Evolutionary conservation across 2,329 filamentous ascomycete species (phyloP), one percentile per base, ranked within the genome.

Genomic region (Salinomyces thailandicus): DNA sequence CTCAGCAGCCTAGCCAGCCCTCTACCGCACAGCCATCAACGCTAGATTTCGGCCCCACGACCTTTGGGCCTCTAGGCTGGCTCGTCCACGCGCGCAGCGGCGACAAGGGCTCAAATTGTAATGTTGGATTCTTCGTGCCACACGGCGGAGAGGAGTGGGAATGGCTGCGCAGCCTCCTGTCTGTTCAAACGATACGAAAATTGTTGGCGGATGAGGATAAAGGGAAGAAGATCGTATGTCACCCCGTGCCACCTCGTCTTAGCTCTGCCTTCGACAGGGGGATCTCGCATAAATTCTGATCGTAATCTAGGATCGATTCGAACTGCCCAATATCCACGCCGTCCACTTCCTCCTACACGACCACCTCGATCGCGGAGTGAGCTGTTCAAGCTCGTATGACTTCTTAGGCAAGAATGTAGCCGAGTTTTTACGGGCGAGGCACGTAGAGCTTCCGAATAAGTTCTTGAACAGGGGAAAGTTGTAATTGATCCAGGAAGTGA

Each of bases 91-190:
- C 53, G 2, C 37, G 56, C 2, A 51, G 47, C 13, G 57, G 57
- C 5, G 57, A 60, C 35, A 60, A 60, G 34, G 54, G 54, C 7
- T 43, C 41, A 5, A 55, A 59, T 30, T 52, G 51, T 8, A 59
- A 59, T 32, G 47, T 57, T 4, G 57, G 62, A 35, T 42, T 61
- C 41, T 73, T 66, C 44, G 63, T 67, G 4, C 53, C 62, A 4
- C 43, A 44, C 31, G 26, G 37, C 4, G 9, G 22, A n/a, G 54
- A 57, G n/a, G 54, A 57, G 31, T 60, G 46, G 39, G 45, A 52
- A 11, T 60, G 57, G 57, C 36, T 60, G 17, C 46, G 51, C 12
- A 45, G 42, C 6, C 22, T 55, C 3, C 42, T 59, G 6, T 49
- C 45, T n/a, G 37, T 46, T 3, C 45, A 51, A 3, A 53, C 33